Percentiles rank a stretch among this genome's conserved stretches.
Evolutionary conservation across 1,284 basidiomycete genomes (phyloP).

Genomic region (Sporisorium reilianum): DNA sequence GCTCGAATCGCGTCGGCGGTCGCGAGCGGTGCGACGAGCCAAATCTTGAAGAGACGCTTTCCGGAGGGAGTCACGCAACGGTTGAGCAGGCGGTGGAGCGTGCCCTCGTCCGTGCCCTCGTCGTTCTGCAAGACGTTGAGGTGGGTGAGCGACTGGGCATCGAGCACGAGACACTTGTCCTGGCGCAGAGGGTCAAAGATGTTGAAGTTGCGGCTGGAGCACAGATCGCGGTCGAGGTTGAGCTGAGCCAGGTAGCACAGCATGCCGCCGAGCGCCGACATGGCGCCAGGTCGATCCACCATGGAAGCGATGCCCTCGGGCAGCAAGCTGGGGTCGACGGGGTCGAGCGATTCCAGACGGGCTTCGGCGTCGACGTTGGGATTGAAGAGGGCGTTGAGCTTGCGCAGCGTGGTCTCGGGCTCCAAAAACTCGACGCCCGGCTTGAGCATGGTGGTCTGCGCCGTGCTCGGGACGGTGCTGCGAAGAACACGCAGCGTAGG

Average conservation of each 20-base stretch:
- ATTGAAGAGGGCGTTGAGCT: constrained; percentile 61
- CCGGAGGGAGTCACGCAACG: constrained; percentile 68
- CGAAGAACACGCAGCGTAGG: constrained; percentile 58
- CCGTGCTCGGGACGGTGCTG: constrained; percentile 56
- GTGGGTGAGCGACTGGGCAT: constrained; percentile 67
- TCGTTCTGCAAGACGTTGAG: constrained; percentile 68
- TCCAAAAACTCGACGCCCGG: constrained; percentile 62
- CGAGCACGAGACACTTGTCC: constrained; percentile 61
- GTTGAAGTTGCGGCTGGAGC: constrained; percentile 66
- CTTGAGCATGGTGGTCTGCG: constrained; percentile 66
- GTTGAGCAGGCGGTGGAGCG: constrained; percentile 66
- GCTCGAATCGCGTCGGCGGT: constrained; percentile 56
- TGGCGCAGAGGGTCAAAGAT: constrained; percentile 60
- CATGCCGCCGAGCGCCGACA: constrained; percentile 65
- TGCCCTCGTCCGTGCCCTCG: constrained; percentile 65
- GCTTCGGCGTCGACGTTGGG: constrained; percentile 37
- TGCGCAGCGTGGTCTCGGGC: constrained; percentile 46
- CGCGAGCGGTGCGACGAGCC: constrained; percentile 65
- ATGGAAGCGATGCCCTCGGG: constrained; percentile 61
- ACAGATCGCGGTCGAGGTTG: constrained; percentile 65
- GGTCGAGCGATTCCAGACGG: constrained; percentile 41
- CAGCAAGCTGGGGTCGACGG: constrained; percentile 41
- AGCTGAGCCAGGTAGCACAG: constrained; percentile 66
- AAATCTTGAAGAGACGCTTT: constrained; percentile 67
- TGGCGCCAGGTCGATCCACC: constrained; percentile 52